Percentiles rank a stretch among this genome's conserved stretches.
Evolutionary conservation across 495 filamentous ascomycete genomes (phyloP).

Genomic region (Penicillium steckii): DNA sequence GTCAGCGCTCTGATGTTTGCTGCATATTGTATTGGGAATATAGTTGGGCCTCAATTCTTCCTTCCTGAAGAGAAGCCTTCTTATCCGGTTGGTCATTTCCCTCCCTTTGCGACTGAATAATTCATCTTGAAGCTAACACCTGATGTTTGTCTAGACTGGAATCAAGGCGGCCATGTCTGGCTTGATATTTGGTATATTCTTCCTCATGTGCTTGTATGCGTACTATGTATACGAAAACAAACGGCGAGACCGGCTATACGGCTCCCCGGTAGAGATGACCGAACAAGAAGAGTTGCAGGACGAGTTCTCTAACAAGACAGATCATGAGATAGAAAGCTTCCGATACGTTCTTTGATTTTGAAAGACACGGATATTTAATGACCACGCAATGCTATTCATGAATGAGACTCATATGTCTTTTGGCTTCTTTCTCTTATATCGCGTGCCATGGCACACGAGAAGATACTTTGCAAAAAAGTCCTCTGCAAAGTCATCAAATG

Average conservation of each 20-base stretch:
- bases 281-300: slow-evolving; percentile 25
- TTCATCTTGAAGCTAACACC: not conserved
- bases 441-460: slow-evolving; percentile 49
- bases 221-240: slow-evolving; percentile 27
- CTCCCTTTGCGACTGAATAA: not conserved
- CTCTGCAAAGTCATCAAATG: slow-evolving; percentile 61
- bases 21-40: slow-evolving; percentile 39
- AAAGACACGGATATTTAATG: not conserved
- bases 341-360: slow-evolving; percentile 25
- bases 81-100: slow-evolving; percentile 26
- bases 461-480: slow-evolving; percentile 57
- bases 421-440: slow-evolving; percentile 33
- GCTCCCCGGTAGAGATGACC: slow-evolving; percentile 21
- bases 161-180: slow-evolving; percentile 32
- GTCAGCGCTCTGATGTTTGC: slow-evolving; percentile 40
- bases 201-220: slow-evolving; percentile 21
- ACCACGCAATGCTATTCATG: not conserved
- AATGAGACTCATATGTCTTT: slow-evolving; percentile 10
- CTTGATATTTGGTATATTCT: slow-evolving; percentile 24
- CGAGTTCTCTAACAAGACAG: slow-evolving; percentile 32
- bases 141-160: slow-evolving; percentile 18
- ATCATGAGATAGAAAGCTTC: slow-evolving; percentile 32
- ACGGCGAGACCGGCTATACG: slow-evolving; percentile 25
- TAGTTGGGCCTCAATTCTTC: slow-evolving; percentile 39
- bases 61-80: slow-evolving; percentile 30